These are phyloP conservation scores for Alternaria arbusti DNA, from an alignment of 2,329 filamentous ascomycete genomes.

Conservation along the genomic window DNA sequence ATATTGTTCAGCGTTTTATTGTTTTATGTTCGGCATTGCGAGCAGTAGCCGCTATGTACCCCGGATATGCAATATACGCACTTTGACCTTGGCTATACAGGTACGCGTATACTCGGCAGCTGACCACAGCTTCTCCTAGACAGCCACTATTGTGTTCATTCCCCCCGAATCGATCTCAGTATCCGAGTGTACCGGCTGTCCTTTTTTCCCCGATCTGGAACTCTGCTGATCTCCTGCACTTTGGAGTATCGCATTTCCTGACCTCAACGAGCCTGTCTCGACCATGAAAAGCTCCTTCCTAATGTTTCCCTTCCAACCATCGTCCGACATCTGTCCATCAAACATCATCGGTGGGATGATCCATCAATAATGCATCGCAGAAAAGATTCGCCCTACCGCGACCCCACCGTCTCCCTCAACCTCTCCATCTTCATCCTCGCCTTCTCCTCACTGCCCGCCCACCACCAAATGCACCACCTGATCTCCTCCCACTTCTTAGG, in stretches of 20 bases:
- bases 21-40: neutral
- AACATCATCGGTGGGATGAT: neutral
- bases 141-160: too few relatives aligned
- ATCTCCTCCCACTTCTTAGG: conserved; percentile 14
- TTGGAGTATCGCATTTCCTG: too few relatives aligned
- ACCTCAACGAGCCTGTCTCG: too few relatives aligned
- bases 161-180: too few relatives aligned
- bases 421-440: conserved; percentile 30
- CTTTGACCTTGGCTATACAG: too few relatives aligned
- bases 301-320: neutral
- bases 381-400: neutral
- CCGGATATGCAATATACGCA: neutral
- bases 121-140: neutral
- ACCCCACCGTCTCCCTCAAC: conserved; percentile 14
- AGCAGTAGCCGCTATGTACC: neutral
- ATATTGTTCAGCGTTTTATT: too few relatives aligned
- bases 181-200: too few relatives aligned
- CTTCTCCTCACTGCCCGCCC: conserved; percentile 33
- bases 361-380: too few relatives aligned
- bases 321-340: neutral
- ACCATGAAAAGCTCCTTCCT: too few relatives aligned
- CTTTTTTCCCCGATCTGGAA: too few relatives aligned
- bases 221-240: too few relatives aligned
- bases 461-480: conserved; percentile 35
- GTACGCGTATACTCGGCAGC: neutral